phyloP scores from a whole-genome alignment of 2,329 filamentous ascomycete species.

The Fusarium succisae region DNA sequence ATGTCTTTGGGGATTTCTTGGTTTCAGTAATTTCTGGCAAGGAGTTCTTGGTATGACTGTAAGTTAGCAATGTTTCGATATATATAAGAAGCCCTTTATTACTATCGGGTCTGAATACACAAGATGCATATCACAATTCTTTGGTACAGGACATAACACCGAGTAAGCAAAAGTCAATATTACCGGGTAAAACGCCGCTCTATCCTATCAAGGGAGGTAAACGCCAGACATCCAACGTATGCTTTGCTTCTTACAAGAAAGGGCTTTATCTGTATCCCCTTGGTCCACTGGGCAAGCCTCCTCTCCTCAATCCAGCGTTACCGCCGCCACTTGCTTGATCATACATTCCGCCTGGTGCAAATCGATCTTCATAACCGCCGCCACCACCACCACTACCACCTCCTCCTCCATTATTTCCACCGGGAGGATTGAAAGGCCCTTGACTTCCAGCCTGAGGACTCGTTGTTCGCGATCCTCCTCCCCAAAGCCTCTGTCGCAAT shows the following conservation, averaged over 20 bases:
- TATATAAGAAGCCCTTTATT: neutral
- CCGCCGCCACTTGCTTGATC: constrained; percentile 51
- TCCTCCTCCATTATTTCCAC: constrained; percentile 34
- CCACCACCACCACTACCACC: constrained; percentile 40
- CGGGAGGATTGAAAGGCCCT: constrained; percentile 60
- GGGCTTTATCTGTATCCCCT: constrained; percentile 49
- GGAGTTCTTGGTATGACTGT: constrained; percentile 29
- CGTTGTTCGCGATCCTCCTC: constrained; percentile 63
- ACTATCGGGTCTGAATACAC: neutral
- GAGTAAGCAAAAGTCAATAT: constrained; percentile 16
- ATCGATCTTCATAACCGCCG: constrained; percentile 57
- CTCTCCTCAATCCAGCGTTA: constrained; percentile 43
- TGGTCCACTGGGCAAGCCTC: constrained; percentile 59
- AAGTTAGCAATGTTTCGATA: neutral
- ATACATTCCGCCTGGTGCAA: constrained; percentile 57
- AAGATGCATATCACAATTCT: neutral
- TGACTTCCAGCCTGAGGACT: constrained; percentile 56
- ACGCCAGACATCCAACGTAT: constrained; percentile 22
- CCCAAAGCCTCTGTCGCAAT: constrained; percentile 82
- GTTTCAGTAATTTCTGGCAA: neutral
- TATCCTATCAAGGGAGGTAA: constrained; percentile 27
- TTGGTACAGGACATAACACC: neutral
- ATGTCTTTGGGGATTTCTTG: constrained; percentile 1
- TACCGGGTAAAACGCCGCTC: constrained; percentile 39
- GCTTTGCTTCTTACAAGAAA: neutral